These are phyloP conservation scores for Chalciporus piperatus DNA, from an alignment of 768 basidiomycete genomes.

Conservation along the genomic window DNA sequence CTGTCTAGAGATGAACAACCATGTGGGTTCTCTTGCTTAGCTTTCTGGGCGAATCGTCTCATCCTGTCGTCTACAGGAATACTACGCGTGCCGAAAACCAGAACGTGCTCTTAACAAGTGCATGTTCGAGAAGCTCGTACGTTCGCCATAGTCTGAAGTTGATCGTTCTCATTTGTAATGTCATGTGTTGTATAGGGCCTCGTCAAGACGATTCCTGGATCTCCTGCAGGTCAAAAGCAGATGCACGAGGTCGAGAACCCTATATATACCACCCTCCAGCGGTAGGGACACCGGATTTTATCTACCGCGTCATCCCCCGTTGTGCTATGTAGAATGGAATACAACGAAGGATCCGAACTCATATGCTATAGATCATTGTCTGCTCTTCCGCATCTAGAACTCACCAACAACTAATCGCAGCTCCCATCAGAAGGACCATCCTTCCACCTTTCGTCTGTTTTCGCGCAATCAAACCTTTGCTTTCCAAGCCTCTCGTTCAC, in stretches of 20 bases:
- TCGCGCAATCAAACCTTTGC: constrained; percentile 75
- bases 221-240: constrained; percentile 74
- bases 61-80: constrained; percentile 54
- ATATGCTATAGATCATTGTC: not conserved
- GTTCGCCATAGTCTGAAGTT: constrained; percentile 29
- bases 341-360: not conserved
- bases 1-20: constrained; percentile 93
- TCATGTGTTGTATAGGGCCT: constrained; percentile 61
- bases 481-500: constrained; percentile 89
- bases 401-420: constrained; percentile 61
- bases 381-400: not conserved
- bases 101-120: constrained; percentile 89
- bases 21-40: constrained; percentile 50
- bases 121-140: constrained; percentile 93
- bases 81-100: constrained; percentile 82
- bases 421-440: constrained; percentile 88
- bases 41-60: not conserved
- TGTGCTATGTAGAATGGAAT: constrained; percentile 23
- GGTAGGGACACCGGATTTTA: constrained; percentile 40
- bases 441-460: constrained; percentile 86
- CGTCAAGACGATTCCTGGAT: constrained; percentile 86
- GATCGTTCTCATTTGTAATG: not conserved
- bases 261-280: constrained; percentile 81
- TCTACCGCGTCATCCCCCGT: constrained; percentile 1
- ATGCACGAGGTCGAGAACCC: constrained; percentile 89